Evolutionary conservation across 306 rosid genomes (phyloP).

Genomic region (Luffa acutangula): DNA sequence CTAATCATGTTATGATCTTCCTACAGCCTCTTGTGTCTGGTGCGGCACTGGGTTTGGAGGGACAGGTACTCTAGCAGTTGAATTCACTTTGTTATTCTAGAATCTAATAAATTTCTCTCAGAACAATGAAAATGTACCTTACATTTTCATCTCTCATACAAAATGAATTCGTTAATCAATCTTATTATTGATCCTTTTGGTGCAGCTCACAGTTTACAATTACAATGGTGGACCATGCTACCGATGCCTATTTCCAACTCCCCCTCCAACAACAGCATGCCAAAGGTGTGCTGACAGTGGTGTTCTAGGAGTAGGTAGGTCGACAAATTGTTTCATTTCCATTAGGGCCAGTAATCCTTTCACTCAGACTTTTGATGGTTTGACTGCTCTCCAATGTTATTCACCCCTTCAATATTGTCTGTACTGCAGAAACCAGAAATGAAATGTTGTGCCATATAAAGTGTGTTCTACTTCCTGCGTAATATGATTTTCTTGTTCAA

Average conservation of each 20-base stretch:
- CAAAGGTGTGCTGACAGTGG: slow-evolving; percentile 95
- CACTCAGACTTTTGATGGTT: background rate
- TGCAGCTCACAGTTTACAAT: slow-evolving; percentile 92
- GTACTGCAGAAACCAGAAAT: background rate
- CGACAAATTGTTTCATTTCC: background rate
- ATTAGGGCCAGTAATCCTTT: background rate
- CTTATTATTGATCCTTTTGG: background rate
- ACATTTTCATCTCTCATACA: background rate
- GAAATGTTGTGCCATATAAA: background rate
- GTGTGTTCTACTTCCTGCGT: background rate
- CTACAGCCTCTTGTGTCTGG: slow-evolving; percentile 98
- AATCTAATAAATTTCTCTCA: background rate
- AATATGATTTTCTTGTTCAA: background rate
- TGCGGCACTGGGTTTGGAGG: slow-evolving; percentile 96
- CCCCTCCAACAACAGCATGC: slow-evolving; percentile 91
- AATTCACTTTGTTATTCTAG: slow-evolving; percentile 1
- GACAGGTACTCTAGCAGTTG: slow-evolving; percentile 55
- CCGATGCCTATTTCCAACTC: slow-evolving; percentile 87
- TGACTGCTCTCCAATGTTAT: background rate
- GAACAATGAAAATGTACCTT: background rate
- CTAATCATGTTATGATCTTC: slow-evolving; percentile 11
- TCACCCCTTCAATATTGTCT: background rate
- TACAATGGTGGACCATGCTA: slow-evolving; percentile 80
- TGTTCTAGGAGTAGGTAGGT: slow-evolving; percentile 87
- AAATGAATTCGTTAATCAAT: background rate